phyloP scores from a whole-genome alignment of 2,329 filamentous ascomycete genomes.

The Paracorniculantispora psalliotae region DNA sequence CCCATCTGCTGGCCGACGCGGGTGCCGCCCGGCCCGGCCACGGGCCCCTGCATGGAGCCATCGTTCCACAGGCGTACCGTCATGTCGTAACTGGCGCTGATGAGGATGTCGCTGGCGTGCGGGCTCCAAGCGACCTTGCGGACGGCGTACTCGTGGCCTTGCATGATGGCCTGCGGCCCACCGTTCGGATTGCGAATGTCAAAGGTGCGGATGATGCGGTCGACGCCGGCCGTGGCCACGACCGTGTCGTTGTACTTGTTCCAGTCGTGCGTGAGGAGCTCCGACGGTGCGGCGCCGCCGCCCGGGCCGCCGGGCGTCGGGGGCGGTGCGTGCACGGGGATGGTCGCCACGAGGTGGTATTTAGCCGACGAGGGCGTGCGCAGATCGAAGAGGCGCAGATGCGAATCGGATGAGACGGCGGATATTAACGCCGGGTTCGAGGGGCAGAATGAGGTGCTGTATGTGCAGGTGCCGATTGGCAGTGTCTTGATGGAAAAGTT shows the following conservation, averaged over 20 bases:
- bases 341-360: constrained; percentile 78
- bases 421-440: constrained; percentile 82
- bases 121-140: constrained; percentile 86
- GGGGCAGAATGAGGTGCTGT: constrained; percentile 86
- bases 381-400: constrained; percentile 87
- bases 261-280: constrained; percentile 95
- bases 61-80: constrained; percentile 93
- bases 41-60: constrained; percentile 41
- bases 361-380: constrained; percentile 78
- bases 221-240: constrained; percentile 84
- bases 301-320: constrained; percentile 26
- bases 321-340: constrained; percentile 71
- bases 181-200: constrained; percentile 73
- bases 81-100: constrained; percentile 97
- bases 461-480: constrained; percentile 89
- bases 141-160: constrained; percentile 88
- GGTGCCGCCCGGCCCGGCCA: constrained; percentile 28
- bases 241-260: constrained; percentile 91
- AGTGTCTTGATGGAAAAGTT: constrained; percentile 74
- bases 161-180: constrained; percentile 68
- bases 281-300: constrained; percentile 46
- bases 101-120: constrained; percentile 80
- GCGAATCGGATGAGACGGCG: constrained; percentile 82
- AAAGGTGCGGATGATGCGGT: constrained; percentile 81
- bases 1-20: constrained; percentile 68